Base-by-base conservation (phyloP, 208 protist genomes). In the Wallacemonas sp. region DNA sequence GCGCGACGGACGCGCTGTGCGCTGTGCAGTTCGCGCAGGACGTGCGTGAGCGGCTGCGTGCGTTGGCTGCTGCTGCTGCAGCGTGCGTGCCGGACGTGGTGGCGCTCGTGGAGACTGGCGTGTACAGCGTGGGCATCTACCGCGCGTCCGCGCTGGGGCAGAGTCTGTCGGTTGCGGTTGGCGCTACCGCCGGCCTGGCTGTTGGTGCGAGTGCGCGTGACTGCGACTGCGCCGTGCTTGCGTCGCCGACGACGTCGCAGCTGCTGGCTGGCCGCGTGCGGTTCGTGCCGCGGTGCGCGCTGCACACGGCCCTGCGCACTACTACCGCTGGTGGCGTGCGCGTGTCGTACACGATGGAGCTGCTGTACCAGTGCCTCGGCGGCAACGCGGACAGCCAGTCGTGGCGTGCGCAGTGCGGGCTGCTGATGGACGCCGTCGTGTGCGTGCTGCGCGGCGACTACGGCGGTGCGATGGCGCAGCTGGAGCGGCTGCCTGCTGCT, bases 281-380 rank as follows among this genome's bases (percentile, higher is more conserved):
- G 26, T 55, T 67, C 19, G 23, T 78, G 12, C 72, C 72, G 38
- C 61, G 73, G 19, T 38, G 58, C 61, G 48, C 39, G 33, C 41
- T 74, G 17, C 26, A 36, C 38, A 61, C 74, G 39, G 14, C 19
- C 23, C 4, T 8, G 27, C 47, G 47, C 47, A n/a, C n/a, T n/a
- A n/a, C n/a, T n/a, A n/a, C n/a, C n/a, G n/a, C n/a, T n/a, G 6
- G 30, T 9, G 14, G 4, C 34, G 47, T n/a, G 1, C 19, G 36
- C 14, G 56, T 19, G 14, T 38, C 11, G 41, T 52, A 65, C 60
- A 52, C 30, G 47, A 55, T 70, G 16, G 72, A 46, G 61, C 4
- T 55, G 5, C 43, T 80, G 60, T 44, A 80, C 65, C 65, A 75
- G 54, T 29, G 68, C 24, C 23, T 80, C 41, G 17, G 23, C 33